Base-by-base conservation (phyloP, 306 rosid genomes). In the Fragaria nilgerrensis region DNA sequence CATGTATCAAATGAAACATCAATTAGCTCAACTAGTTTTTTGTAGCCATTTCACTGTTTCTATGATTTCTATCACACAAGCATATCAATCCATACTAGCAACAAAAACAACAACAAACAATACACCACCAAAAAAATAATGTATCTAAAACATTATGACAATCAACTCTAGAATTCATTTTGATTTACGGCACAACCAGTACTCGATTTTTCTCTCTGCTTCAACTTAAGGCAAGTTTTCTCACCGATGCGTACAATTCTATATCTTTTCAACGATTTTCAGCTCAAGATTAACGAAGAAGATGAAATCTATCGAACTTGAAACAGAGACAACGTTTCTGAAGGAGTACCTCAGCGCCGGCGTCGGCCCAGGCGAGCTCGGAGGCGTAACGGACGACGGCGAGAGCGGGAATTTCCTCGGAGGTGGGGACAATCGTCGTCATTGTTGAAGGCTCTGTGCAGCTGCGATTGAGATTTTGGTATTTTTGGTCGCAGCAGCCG, bases 291-390 rank as follows among this genome's bases (percentile, higher is more conserved):
- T 29, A 5, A 62, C n/a, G 39, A 62, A 29, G 11, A 29, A 62
- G 19, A 15, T 27, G 41, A 62, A 59, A 62, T 29, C 68, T 5
- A 61, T 27, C 20, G 15, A 14, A 62, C 3, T 59, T 3, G 8
- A 58, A 27, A 74, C 25, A 73, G 22, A n/a, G 8, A 64, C 19
- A 55, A 13, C 8, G 64, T 39, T 39, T 39, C 43, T 5, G 43
- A 7, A 39, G 43, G 56, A 11, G 73, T 79, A 95, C 97, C 93
- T 88, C 97, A 19, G 93, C 88, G 75, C 97, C 97, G 59, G 97
- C 97, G 70, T 95, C 97, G 47, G 97, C 96, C 97, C 96, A 92
- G 70, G 97, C 89, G 43, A 90, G 99, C 78, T 92, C 99, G 2
- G 96, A 86, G 56, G 88, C 82, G 74, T 89, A 96, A 65, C 97